phyloP scores from a whole-genome alignment of 2,329 filamentous ascomycete genomes.

The Epichloe coenophiala region DNA sequence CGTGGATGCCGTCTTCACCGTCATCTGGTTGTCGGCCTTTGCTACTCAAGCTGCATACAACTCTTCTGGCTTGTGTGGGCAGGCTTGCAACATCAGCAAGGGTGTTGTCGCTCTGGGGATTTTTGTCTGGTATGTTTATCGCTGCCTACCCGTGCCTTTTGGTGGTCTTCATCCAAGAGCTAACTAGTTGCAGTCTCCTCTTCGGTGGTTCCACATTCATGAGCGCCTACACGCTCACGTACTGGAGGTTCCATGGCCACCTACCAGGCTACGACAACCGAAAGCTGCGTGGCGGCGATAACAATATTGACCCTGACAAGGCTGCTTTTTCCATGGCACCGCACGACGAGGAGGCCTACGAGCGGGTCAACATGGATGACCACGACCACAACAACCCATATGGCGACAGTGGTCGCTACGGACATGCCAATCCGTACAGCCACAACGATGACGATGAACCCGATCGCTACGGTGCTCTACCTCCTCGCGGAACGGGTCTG shows the following conservation, averaged over 20 bases:
- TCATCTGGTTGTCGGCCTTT: conserved; percentile 56
- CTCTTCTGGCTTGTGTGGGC: conserved; percentile 37
- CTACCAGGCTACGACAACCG: conserved; percentile 47
- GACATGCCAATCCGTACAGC: conserved; percentile 24
- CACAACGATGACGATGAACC: conserved; percentile 26
- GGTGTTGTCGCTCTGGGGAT: conserved; percentile 49
- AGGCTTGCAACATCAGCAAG: conserved; percentile 47
- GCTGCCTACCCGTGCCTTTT: neutral
- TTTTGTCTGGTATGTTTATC: conserved; percentile 41
- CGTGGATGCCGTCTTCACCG: conserved; percentile 41
- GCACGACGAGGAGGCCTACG: conserved; percentile 53
- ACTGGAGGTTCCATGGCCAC: conserved; percentile 47
- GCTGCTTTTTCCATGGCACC: conserved; percentile 54
- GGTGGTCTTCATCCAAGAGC: neutral
- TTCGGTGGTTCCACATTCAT: conserved; percentile 40
- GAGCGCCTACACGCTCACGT: conserved; percentile 46
- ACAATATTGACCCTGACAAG: conserved; percentile 55
- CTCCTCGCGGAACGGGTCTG: conserved; percentile 24
- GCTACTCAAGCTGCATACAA: conserved; percentile 53
- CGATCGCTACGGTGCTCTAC: conserved; percentile 25
- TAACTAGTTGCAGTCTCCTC: conserved; percentile 31
- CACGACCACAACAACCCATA: conserved; percentile 28
- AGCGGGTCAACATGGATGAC: conserved; percentile 44
- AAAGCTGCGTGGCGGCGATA: conserved; percentile 25
- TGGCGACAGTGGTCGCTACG: conserved; percentile 20